A percentile compares a stretch with the other conserved stretches of the same genome.
Evolutionary conservation across 352 stramenopile genomes (phyloP).

Genomic region (Globisporangium camurandrum): DNA sequence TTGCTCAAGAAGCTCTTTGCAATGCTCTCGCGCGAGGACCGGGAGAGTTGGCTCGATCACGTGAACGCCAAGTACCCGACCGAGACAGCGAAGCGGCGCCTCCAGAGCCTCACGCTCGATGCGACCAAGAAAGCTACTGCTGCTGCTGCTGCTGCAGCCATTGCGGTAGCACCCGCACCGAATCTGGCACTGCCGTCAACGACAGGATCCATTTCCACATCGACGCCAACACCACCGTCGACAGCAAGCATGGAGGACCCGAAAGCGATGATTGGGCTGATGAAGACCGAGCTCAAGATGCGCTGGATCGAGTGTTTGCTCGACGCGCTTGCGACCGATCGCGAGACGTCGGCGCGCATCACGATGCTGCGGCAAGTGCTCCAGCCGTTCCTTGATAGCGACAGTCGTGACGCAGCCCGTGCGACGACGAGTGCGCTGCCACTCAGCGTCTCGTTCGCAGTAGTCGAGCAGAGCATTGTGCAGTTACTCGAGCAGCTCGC

Average conservation of each 20-base stretch:
- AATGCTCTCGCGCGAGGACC: constrained; percentile 49
- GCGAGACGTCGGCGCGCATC: constrained; percentile 34
- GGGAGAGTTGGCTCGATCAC: constrained; percentile 40
- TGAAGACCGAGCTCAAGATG: constrained; percentile 55
- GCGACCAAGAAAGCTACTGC: constrained; percentile 3
- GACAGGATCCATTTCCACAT: no score
- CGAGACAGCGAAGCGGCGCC: constrained; percentile 26
- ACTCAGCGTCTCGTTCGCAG: constrained; percentile 10
- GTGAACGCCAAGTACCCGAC: constrained; percentile 36
- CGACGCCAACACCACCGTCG: no score
- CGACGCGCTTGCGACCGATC: constrained; percentile 26
- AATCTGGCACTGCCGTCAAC: background rate
- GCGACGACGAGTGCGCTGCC: no score
- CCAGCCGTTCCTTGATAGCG: constrained; percentile 37
- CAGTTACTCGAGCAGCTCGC: constrained; percentile 19
- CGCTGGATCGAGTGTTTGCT: constrained; percentile 51
- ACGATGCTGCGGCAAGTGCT: constrained; percentile 41
- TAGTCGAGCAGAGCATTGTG: constrained; percentile 22
- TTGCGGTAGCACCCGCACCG: constrained; percentile 5
- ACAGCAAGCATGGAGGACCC: constrained; percentile 28
- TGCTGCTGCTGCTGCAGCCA: no score
- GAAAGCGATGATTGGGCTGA: constrained; percentile 16
- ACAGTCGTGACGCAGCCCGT: constrained; percentile 9
- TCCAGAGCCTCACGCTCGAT: constrained; percentile 13
- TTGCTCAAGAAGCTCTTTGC: constrained; percentile 48